Evolutionary conservation across 768 basidiomycete species (phyloP), one percentile per base, ranked within the genome.

Genomic region (Phaeotremella skinneri): DNA sequence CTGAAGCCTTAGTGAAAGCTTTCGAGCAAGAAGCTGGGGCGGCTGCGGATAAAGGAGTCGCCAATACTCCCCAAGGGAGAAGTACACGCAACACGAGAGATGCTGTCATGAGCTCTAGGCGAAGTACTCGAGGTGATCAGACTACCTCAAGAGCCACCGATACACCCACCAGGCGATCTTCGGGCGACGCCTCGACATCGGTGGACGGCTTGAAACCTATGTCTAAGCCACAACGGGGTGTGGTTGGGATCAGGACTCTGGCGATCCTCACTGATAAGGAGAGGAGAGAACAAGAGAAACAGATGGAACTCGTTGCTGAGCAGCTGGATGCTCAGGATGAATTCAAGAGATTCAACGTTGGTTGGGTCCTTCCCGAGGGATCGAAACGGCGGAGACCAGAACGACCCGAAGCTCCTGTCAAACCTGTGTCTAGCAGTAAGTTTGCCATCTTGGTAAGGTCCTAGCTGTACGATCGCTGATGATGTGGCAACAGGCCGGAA

Each of bases 341-440:
- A 20, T 96, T 94, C 80, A 83, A 80, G 70, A 77, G 86, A 78
- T 94, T 94, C 78, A 87, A 96, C 58, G 80, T 81, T 23, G 91
- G 91, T 0, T 93, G 90, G 91, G 89, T 94, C 6, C 78, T 93
- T 14, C 88, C 90, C 23, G 80, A 84, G 2, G 88, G 87, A 31
- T 83, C 85, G 52, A 83, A 84, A 63, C 82, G 91, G 30, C 83
- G 85, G 29, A 84, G 68, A 52, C 79, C 81, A 37, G 76, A 74
- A n/a, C 66, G 72, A 2, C 61, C 43, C 17, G 63, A 80, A 29
- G 82, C 81, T 31, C 83, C 84, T 9, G 83, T 84, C 29, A 83
- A 79, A 76, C 86, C 85, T 37, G 49, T 34, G 42, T 21, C 43
- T 21, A 52, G 27, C 27, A 27, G 23, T 29, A 42, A 56, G 23